These are phyloP conservation scores for Boletus edulis DNA, from an alignment of 768 basidiomycete genomes.

Conservation along the genomic window DNA sequence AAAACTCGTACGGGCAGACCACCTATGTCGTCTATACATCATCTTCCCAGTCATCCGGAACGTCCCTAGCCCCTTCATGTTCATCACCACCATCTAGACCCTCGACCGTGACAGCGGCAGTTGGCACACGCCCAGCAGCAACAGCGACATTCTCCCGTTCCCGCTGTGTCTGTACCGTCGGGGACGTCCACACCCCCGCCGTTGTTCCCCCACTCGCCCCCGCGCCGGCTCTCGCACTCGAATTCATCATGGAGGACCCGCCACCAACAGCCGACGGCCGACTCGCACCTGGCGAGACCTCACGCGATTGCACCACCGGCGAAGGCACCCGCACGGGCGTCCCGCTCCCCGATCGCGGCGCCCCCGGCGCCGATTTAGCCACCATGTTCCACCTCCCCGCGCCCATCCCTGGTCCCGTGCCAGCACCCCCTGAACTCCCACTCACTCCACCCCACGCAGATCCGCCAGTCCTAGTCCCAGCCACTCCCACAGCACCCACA, in stretches of 20 bases:
- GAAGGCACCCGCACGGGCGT: conserved; percentile 14
- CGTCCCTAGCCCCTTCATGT: conserved; percentile 14
- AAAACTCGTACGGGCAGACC: too few relatives aligned
- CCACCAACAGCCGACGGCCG: neutral
- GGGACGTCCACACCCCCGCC: conserved; percentile 20
- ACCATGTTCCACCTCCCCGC: conserved; percentile 19
- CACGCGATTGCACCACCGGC: conserved; percentile 2
- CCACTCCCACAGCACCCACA: neutral
- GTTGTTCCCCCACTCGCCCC: neutral
- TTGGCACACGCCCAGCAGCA: neutral
- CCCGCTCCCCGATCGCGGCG: conserved; percentile 2
- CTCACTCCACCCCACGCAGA: neutral
- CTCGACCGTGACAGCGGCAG: neutral
- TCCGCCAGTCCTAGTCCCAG: neutral
- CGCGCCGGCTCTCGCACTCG: neutral
- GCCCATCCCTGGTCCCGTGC: too few relatives aligned
- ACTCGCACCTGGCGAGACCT: conserved; percentile 11
- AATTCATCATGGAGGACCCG: neutral
- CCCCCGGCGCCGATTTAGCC: conserved; percentile 12
- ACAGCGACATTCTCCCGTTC: neutral
- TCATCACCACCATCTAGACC: neutral
- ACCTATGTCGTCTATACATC: conserved; percentile 31
- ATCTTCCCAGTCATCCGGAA: conserved; percentile 60
- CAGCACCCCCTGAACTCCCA: neutral
- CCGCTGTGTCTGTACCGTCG: conserved; percentile 17